Conservation (phyloP, 2,329 filamentous ascomycete species). For the Metarhizium rileyi region DNA sequence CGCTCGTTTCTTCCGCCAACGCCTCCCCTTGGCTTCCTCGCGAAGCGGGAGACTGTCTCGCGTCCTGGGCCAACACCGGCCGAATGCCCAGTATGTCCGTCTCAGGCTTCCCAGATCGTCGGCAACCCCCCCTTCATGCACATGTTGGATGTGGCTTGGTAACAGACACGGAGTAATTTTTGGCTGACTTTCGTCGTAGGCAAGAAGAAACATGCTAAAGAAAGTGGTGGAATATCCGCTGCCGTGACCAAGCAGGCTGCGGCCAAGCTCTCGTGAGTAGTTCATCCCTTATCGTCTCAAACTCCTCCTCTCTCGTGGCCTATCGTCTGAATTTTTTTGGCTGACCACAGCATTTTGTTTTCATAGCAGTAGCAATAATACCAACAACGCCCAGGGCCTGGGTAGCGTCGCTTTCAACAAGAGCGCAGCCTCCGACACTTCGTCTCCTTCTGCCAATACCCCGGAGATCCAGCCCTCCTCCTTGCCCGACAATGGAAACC, state of each 20-base stretch:
- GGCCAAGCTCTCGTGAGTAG: slow-evolving; percentile 41
- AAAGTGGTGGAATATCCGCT: slow-evolving; percentile 40
- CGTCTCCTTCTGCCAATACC: slow-evolving; percentile 33
- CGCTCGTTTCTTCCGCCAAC: slow-evolving; percentile 5
- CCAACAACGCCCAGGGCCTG: slow-evolving; percentile 20
- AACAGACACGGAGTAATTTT: background rate
- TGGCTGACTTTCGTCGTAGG: background rate
- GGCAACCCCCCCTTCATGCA: background rate
- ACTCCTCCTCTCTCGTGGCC: slow-evolving; percentile 19
- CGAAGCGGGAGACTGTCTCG: slow-evolving; percentile 24
- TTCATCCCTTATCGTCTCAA: slow-evolving; percentile 6
- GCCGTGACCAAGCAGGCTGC: slow-evolving; percentile 43
- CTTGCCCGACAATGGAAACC: slow-evolving; percentile 31
- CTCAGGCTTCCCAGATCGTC: slow-evolving; percentile 8
- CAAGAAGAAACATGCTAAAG: slow-evolving; percentile 47
- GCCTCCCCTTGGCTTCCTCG: slow-evolving; percentile 10
- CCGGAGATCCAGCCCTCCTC: slow-evolving; percentile 35
- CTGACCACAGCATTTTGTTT: slow-evolving; percentile 14
- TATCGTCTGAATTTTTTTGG: slow-evolving; percentile 10
- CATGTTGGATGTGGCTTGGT: background rate
- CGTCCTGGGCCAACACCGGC: slow-evolving; percentile 18
- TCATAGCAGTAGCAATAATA: slow-evolving; percentile 10
- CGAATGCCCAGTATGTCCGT: slow-evolving; percentile 27
- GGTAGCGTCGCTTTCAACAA: slow-evolving; percentile 22
- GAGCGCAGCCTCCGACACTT: slow-evolving; percentile 31